phyloP scores from a whole-genome alignment of 768 basidiomycete genomes.

The Dendrothele bispora region DNA sequence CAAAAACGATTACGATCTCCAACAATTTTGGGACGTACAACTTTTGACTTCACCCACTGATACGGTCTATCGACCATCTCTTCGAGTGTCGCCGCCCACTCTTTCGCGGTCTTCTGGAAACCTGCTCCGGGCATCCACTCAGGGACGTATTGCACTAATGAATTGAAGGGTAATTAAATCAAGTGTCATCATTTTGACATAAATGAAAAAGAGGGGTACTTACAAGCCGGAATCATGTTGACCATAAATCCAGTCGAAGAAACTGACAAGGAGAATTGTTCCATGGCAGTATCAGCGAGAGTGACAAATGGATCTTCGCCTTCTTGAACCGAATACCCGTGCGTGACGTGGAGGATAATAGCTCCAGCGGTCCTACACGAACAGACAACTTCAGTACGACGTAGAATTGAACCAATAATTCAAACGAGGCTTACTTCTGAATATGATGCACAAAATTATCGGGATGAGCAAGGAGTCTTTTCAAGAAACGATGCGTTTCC shows the following conservation, averaged over 20 bases:
- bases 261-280: slow-evolving; percentile 16
- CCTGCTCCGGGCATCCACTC: slow-evolving; percentile 58
- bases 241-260: slow-evolving; percentile 48
- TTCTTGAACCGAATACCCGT: slow-evolving; percentile 42
- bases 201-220: slow-evolving; percentile 15
- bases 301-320: slow-evolving; percentile 38
- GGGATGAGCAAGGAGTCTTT: slow-evolving; percentile 35
- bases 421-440: slow-evolving; percentile 34
- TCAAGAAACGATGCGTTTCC: slow-evolving; percentile 40
- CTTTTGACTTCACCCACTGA: slow-evolving; percentile 40
- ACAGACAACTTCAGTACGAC: too few species aligned
- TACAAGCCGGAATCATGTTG: slow-evolving; percentile 48
- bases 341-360: slow-evolving; percentile 43
- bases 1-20: neutral
- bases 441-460: slow-evolving; percentile 32
- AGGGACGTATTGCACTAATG: slow-evolving; percentile 50
- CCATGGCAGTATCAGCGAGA: slow-evolving; percentile 33
- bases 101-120: slow-evolving; percentile 47
- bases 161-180: neutral
- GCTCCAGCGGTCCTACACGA: slow-evolving; percentile 40
- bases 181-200: neutral
- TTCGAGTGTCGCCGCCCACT: slow-evolving; percentile 41
- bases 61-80: slow-evolving; percentile 49
- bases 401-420: too few species aligned
- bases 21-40: slow-evolving; percentile 44